phyloP scores from a whole-genome alignment of 345 rosid species.

The Eucalyptus albens region DNA sequence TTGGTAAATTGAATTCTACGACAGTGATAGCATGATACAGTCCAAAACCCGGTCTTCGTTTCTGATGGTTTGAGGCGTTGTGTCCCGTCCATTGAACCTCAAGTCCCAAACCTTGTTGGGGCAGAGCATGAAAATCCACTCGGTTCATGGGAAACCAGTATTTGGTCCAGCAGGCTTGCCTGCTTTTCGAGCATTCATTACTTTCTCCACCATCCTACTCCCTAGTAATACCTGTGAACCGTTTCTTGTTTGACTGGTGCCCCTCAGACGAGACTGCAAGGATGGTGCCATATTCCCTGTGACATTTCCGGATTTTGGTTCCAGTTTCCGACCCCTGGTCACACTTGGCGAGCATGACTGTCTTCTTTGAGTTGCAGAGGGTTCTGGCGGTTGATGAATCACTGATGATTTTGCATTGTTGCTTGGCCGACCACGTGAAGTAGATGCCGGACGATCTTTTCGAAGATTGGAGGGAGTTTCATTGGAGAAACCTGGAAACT shows the following conservation, averaged over 20 bases:
- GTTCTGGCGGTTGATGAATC: not conserved
- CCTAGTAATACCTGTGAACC: conserved; percentile 21
- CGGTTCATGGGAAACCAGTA: not conserved
- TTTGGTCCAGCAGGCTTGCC: not conserved
- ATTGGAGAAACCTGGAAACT: conserved; percentile 11
- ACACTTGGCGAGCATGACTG: conserved; percentile 38
- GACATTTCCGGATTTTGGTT: not conserved
- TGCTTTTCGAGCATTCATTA: conserved; percentile 41
- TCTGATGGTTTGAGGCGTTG: not conserved
- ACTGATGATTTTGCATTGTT: not conserved
- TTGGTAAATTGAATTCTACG: not conserved
- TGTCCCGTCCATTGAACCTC: not conserved
- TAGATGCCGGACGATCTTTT: conserved; percentile 21
- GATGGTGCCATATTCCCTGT: not conserved
- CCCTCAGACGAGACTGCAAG: not conserved
- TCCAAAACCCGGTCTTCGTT: not conserved
- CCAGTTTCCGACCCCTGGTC: conserved; percentile 19
- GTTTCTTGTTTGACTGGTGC: not conserved
- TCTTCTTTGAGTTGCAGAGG: conserved; percentile 5
- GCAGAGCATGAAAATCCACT: not conserved
- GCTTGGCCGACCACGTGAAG: conserved; percentile 18
- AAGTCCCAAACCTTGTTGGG: not conserved
- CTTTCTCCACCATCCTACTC: conserved; percentile 53
- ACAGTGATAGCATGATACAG: not conserved
- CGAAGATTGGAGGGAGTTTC: conserved; percentile 25